phyloP scores from a whole-genome alignment of 257 asterid genomes.

The Phtheirospermum japonicum region DNA sequence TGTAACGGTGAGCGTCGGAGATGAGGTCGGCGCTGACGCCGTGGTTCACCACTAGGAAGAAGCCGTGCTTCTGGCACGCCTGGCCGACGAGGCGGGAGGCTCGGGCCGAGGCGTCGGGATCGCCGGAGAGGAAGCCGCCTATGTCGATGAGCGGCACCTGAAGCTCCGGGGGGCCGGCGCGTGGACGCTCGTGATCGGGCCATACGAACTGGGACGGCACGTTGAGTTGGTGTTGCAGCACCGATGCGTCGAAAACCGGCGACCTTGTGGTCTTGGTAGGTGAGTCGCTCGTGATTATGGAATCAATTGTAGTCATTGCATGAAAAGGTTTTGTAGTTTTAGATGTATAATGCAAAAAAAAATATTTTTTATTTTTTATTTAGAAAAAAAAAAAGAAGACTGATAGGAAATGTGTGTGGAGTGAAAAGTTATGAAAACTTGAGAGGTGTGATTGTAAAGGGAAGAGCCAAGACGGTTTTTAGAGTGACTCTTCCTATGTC shows the following conservation, averaged over 20 bases:
- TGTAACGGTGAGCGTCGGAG: constrained; percentile 46
- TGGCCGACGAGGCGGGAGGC: constrained; percentile 46
- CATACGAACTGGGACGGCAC: constrained; percentile 57
- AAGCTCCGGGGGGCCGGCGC: constrained; percentile 10
- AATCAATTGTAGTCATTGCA: constrained; percentile 16
- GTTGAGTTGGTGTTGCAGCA: constrained; percentile 30
- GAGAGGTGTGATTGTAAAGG: constrained; percentile 29
- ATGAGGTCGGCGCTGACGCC: constrained; percentile 28
- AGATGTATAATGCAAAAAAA: constrained; percentile 1
- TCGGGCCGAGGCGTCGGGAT: constrained; percentile 29
- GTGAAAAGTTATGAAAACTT: too few species aligned
- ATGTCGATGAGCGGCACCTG: constrained; percentile 49
- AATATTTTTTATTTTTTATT: too few species aligned
- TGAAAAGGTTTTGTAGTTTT: neutral
- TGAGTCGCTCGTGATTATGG: constrained; percentile 19
- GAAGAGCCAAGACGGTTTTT: constrained; percentile 55
- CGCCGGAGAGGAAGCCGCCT: constrained; percentile 50
- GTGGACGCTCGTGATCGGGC: constrained; percentile 67
- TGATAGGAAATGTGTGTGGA: too few species aligned
- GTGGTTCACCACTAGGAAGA: too few species aligned
- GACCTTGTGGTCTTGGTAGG: constrained; percentile 22
- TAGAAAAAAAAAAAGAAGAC: too few species aligned
- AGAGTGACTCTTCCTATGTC: constrained; percentile 28
- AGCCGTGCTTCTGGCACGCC: constrained; percentile 37
- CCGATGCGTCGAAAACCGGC: constrained; percentile 40